Base-by-base conservation (phyloP, 164 flowering plant species). In the Chloranthus sessilifolius region DNA sequence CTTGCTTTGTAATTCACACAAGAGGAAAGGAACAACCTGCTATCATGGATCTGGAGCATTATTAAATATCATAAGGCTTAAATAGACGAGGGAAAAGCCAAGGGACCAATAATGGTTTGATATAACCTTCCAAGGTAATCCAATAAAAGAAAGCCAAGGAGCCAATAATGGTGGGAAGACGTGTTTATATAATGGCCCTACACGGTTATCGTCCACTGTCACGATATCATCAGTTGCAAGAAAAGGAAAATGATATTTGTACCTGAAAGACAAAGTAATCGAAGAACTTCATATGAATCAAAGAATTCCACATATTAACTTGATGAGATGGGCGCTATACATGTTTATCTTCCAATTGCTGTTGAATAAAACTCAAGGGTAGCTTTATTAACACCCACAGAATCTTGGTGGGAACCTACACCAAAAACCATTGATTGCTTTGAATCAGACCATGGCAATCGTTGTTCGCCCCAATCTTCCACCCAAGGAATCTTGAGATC, bases 121-220 rank as follows among this genome's bases (percentile, higher is more conserved):
- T 4, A 21, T 24, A 30, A 83, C 97, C 95, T 77, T 86, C 83
- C 84, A 82, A 36, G 96, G 81, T 60, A 91, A 24, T 5, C 96
- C 98, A 45, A 91, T 72, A 58, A 91, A 91, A 11, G 96, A 91
- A 60, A 91, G 80, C 64, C 72, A 66, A 5, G 98, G 96, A 22
- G 88, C 92, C 55, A 85, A 67, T 7, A 47, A 35, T 22, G 95
- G 96, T 2, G 98, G 95, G 38, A 91, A 88, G 25, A 85, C 59
- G 40, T 91, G 95, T 68, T 91, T 65, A 69, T 88, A 88, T 26
- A 91, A 58, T 5, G 89, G 96, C 2, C 83, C 92, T 5, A 88
- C 96, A 37, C 90, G 72, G 50, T 82, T 91, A 51, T 90, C 96
- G 55, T 87, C 95, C 38, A 88, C 86, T 9, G 64, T 75, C 47